Conservation (phyloP, 2,329 filamentous ascomycete species). For the Penicillium sp. region DNA sequence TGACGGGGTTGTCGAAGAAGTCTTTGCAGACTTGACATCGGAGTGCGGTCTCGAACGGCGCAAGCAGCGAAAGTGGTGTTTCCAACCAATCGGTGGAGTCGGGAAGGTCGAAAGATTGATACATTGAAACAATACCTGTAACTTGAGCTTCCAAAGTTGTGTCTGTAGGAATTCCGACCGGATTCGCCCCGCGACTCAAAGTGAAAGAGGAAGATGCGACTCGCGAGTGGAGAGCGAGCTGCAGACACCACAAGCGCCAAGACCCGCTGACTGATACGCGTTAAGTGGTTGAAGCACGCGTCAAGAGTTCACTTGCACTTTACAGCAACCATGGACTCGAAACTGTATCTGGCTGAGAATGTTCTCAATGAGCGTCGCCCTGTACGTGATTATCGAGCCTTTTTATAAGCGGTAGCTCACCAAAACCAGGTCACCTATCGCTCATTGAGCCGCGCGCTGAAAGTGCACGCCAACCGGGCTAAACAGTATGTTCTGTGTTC, state of each 20-base stretch:
- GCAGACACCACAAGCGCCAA: slow-evolving; percentile 29
- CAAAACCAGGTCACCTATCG: slow-evolving; percentile 74
- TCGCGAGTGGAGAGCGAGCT: slow-evolving; percentile 10
- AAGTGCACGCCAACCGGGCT: slow-evolving; percentile 78
- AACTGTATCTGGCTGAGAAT: slow-evolving; percentile 68
- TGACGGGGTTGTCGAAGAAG: slow-evolving; percentile 90
- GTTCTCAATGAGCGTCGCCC: slow-evolving; percentile 71
- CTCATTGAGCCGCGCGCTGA: slow-evolving; percentile 72
- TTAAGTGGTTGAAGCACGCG: slow-evolving; percentile 41
- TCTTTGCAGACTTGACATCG: slow-evolving; percentile 98
- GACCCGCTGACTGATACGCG: slow-evolving; percentile 43
- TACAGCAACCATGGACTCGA: slow-evolving; percentile 53
- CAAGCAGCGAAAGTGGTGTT: slow-evolving; percentile 44
- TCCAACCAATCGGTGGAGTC: slow-evolving; percentile 50
- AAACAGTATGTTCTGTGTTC: slow-evolving; percentile 67
- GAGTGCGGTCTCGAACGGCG: slow-evolving; percentile 70
- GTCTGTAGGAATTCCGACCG: not conserved
- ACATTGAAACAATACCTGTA: slow-evolving; percentile 26
- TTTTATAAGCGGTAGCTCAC: slow-evolving; percentile 4
- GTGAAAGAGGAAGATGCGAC: slow-evolving; percentile 10
- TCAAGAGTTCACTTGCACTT: slow-evolving; percentile 20
- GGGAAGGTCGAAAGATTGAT: slow-evolving; percentile 38
- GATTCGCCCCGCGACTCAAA: not conserved
- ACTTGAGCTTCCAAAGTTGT: not conserved
- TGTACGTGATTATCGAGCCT: slow-evolving; percentile 47